Evolutionary conservation across 2,329 filamentous ascomycete genomes (phyloP), one percentile per base, ranked within the genome.

Genomic region (Ophiostoma tasmaniense): DNA sequence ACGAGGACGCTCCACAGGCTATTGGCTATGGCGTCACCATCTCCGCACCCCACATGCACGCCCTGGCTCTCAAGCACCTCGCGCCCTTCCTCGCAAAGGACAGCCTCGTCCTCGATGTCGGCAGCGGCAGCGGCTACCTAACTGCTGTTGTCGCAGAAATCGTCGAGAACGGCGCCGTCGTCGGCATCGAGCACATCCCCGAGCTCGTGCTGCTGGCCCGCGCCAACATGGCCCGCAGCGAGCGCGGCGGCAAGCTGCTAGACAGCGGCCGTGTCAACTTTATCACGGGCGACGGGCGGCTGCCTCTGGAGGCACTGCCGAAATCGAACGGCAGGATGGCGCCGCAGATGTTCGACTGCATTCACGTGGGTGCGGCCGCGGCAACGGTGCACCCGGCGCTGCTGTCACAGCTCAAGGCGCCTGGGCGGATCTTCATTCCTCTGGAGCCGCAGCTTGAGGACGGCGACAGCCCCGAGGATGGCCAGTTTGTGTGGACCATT

Each of bases 291-390:
- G 93, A 97, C 79, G 90, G 90, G 1, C 79, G 90, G 5, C 83
- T 11, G 0, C 1, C 78, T 78, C 30, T 10, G 82, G 80, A 71
- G 79, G 78, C 37, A n/a, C n/a, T n/a, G n/a, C n/a, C n/a, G n/a
- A n/a, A n/a, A n/a, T n/a, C n/a, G n/a, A n/a, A n/a, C n/a, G n/a
- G n/a, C n/a, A n/a, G n/a, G n/a, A n/a, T n/a, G n/a, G n/a, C n/a
- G n/a, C n/a, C n/a, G n/a, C n/a, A n/a, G 4, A 30, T n/a, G 55
- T 99, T 94, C 83, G 92, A 98, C 82, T 93, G 91, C 2, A 98
- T 99, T 70, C 95, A 98, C 76, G 95, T 98, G 2, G 95, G 95
- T 0, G 95, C 95, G 0, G 91, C 92, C 8, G 94, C 94, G 0
- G 84, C 80, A 30, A 85, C 87, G 75, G 79, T 96, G 68, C 93